phyloP scores from a whole-genome alignment of 2,329 filamentous ascomycete genomes.

The Cladobotryum protrusum region DNA sequence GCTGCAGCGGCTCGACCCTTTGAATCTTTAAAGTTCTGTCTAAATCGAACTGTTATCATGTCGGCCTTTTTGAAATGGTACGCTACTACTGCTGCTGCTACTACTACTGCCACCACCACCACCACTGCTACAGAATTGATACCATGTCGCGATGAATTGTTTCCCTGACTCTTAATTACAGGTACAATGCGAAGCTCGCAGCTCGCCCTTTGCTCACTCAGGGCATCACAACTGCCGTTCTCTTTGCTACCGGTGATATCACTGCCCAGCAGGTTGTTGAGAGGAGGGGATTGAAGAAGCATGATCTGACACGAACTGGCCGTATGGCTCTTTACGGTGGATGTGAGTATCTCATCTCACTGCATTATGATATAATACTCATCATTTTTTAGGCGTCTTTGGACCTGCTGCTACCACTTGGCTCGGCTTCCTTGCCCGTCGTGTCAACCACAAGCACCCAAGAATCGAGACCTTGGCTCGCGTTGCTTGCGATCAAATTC shows the following conservation, averaged over 20 bases:
- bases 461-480: constrained; percentile 69
- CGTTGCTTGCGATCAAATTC: constrained; percentile 70
- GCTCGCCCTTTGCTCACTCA: constrained; percentile 82
- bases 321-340: constrained; percentile 80
- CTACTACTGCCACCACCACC: too few species aligned
- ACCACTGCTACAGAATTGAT: too few species aligned
- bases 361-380: neutral
- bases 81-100: too few species aligned
- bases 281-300: constrained; percentile 67
- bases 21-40: neutral
- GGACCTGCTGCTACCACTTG: constrained; percentile 82
- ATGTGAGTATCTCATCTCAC: constrained; percentile 42
- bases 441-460: constrained; percentile 57
- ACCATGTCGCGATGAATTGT: too few species aligned
- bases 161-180: constrained; percentile 27
- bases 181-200: constrained; percentile 83
- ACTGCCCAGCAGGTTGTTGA: constrained; percentile 90
- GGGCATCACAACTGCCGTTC: constrained; percentile 79
- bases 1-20: neutral
- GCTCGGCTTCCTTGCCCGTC: constrained; percentile 72
- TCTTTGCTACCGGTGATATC: constrained; percentile 88
- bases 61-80: constrained; percentile 9
- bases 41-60: constrained; percentile 1
- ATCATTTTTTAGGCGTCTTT: constrained; percentile 58
- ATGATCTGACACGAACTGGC: constrained; percentile 65